Percentiles rank a stretch among this genome's conserved stretches.
These are phyloP conservation scores for Yamadazyma dendronema DNA, from an alignment of 1,139 yeast species.

Conservation along the genomic window DNA sequence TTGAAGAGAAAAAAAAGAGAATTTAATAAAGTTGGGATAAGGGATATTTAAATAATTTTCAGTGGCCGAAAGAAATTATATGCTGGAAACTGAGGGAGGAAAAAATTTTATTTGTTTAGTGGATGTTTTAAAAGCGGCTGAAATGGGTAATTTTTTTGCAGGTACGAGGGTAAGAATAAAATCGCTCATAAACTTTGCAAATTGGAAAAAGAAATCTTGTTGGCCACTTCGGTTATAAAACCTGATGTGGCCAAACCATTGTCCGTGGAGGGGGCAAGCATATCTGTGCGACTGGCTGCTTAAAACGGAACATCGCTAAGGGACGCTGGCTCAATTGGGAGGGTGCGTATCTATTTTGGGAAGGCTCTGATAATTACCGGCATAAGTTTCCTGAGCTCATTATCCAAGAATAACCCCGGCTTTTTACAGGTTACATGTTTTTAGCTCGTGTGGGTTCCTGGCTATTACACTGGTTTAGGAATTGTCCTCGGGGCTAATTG, in stretches of 20 bases:
- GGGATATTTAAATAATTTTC: constrained; percentile 9
- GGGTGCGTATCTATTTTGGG: neutral
- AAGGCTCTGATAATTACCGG: neutral
- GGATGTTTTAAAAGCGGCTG: constrained; percentile 18
- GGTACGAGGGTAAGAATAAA: constrained; percentile 1
- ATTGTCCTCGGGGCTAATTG: no score
- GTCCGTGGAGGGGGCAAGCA: neutral
- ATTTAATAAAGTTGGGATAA: constrained; percentile 4
- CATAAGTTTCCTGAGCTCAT: neutral
- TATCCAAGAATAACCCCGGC: neutral
- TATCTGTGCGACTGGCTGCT: neutral
- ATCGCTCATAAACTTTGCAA: constrained; percentile 3
- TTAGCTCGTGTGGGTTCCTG: neutral
- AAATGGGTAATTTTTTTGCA: constrained; percentile 13
- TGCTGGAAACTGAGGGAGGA: constrained; percentile 2
- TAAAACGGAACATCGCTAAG: neutral
- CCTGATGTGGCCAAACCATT: constrained; percentile 2
- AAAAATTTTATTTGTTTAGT: constrained; percentile 3
- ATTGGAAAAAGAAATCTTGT: neutral
- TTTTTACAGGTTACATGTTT: neutral
- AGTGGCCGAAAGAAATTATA: constrained; percentile 1
- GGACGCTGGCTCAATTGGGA: constrained; percentile 1
- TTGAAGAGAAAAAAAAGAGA: constrained; percentile 7
- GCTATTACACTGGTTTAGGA: no score
- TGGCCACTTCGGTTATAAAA: constrained; percentile 3